phyloP scores from a whole-genome alignment of 2,329 filamentous ascomycete genomes.

The Parafenestella ontariensis region DNA sequence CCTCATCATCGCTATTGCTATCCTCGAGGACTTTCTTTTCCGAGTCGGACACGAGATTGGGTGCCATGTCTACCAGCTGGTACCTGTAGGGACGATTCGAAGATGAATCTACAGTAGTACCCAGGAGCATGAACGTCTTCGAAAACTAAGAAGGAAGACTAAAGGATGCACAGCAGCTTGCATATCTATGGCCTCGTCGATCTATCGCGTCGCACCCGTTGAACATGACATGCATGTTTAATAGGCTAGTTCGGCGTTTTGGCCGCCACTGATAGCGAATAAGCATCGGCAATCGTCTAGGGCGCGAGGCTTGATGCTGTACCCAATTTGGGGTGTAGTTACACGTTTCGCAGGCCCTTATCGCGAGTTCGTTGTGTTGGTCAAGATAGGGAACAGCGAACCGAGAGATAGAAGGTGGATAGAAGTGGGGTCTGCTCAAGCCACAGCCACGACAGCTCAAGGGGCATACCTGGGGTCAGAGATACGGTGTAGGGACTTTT shows the following conservation, averaged over 20 bases:
- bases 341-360: slow-evolving; percentile 17
- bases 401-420: slow-evolving; percentile 14
- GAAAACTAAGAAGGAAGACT: background rate
- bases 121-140: background rate
- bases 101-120: background rate
- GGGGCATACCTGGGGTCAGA: background rate
- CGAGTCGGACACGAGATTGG: slow-evolving; percentile 9
- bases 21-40: slow-evolving; percentile 34
- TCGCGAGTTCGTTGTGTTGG: slow-evolving; percentile 27
- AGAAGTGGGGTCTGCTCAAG: no score
- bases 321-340: slow-evolving; percentile 6
- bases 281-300: background rate
- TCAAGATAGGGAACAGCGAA: slow-evolving; percentile 22
- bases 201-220: slow-evolving; percentile 4
- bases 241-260: background rate
- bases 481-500: background rate
- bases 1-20: slow-evolving; percentile 46
- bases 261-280: slow-evolving; percentile 15
- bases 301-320: background rate
- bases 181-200: background rate
- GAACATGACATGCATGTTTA: background rate
- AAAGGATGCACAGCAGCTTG: background rate
- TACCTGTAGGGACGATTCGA: slow-evolving; percentile 9
- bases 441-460: no score
- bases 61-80: slow-evolving; percentile 15